Percentiles rank a stretch among this genome's conserved stretches.
Evolutionary conservation across 441 rosid species (phyloP).

Genomic region (Populus hybrid): DNA sequence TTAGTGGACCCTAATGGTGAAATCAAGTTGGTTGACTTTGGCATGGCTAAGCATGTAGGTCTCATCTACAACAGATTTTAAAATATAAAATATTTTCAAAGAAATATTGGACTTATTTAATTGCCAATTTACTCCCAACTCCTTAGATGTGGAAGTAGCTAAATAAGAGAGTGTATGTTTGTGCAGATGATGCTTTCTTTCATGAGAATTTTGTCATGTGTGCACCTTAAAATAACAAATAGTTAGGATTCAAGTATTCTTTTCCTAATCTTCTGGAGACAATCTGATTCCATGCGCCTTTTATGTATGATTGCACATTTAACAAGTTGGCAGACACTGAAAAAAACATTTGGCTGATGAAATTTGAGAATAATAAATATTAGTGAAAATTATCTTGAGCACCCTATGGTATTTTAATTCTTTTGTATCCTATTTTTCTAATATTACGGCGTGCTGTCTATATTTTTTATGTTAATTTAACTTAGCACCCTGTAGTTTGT

Average conservation of each 20-base stretch:
- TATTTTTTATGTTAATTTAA: not conserved
- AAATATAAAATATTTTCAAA: constrained; percentile 2
- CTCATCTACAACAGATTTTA: constrained; percentile 5
- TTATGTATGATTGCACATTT: not conserved
- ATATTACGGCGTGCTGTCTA: no score
- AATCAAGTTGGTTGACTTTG: constrained; percentile 92
- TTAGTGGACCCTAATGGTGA: constrained; percentile 90
- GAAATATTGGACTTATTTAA: not conserved
- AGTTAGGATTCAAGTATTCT: not conserved
- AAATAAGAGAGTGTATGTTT: not conserved
- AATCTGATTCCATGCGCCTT: not conserved
- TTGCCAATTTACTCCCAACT: not conserved
- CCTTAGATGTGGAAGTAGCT: not conserved
- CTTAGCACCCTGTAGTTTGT: not conserved
- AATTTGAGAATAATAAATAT: not conserved
- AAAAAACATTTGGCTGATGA: not conserved
- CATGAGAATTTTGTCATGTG: not conserved
- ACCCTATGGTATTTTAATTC: not conserved
- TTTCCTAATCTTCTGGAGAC: not conserved
- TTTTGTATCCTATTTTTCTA: not conserved
- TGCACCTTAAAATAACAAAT: not conserved
- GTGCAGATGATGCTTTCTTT: not conserved
- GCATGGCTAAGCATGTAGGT: constrained; percentile 97
- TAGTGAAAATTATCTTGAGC: not conserved
- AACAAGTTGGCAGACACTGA: not conserved